These are phyloP conservation scores for Fragilariopsis cylindrus DNA, from an alignment of 108 stramenopile genomes.

Conservation along the genomic window DNA sequence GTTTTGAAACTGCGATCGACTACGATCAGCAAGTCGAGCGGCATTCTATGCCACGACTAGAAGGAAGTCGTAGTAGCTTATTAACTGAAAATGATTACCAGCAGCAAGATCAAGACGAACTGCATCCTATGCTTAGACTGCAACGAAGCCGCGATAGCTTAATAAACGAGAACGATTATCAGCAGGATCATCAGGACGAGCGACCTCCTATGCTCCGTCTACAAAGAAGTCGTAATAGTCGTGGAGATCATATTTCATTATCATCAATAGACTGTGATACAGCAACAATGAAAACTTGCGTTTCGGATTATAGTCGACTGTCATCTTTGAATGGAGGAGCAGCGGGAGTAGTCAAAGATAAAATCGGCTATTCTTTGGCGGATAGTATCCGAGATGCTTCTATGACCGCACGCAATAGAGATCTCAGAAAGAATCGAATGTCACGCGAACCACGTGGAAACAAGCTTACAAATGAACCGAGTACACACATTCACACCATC, in stretches of 20 bases:
- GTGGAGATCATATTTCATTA: not conserved
- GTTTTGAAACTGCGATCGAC: not conserved
- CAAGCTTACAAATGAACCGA: not conserved
- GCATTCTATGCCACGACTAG: not conserved
- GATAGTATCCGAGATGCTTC: constrained; percentile 2
- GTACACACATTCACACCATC: not conserved
- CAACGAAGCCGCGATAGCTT: no score
- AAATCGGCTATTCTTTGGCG: not conserved
- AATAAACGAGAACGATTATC: no score
- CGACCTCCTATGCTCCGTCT: constrained; percentile 11
- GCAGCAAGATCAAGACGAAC: no score
- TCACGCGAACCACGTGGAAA: constrained; percentile 1
- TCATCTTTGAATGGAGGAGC: not conserved
- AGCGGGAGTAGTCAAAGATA: not conserved
- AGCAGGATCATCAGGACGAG: not conserved
- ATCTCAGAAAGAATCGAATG: not conserved
- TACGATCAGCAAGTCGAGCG: not conserved
- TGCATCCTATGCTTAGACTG: no score
- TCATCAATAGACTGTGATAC: no score
- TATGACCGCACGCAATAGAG: not conserved
- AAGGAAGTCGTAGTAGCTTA: no score
- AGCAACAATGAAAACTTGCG: not conserved
- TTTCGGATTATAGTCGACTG: not conserved
- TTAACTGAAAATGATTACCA: no score
- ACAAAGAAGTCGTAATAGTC: not conserved